These are phyloP conservation scores for Sambucus nigra DNA, from an alignment of 129 eudicot species.

Conservation along the genomic window DNA sequence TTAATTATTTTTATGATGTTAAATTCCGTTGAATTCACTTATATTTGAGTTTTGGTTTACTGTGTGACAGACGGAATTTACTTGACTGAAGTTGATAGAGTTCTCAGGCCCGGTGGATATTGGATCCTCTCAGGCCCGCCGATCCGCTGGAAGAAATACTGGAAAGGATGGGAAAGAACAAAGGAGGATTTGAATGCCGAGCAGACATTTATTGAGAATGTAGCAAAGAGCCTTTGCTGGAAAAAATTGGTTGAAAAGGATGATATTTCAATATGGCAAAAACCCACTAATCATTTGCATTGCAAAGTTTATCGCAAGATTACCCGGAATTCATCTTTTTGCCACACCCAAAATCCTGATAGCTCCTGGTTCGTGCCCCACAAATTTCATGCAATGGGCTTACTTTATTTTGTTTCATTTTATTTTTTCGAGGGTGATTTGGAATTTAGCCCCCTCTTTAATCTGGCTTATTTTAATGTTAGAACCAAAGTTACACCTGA, in stretches of 20 bases:
- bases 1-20: not conserved
- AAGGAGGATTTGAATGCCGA: conserved; percentile 67
- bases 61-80: conserved; percentile 52
- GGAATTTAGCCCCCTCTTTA: no score
- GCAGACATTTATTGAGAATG: conserved; percentile 65
- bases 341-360: conserved; percentile 62
- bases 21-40: not conserved
- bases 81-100: conserved; percentile 82
- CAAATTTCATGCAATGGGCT: no score
- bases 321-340: conserved; percentile 42
- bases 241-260: conserved; percentile 60
- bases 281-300: conserved; percentile 58
- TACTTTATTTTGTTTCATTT: no score
- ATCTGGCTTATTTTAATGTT: no score
- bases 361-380: conserved; percentile 52
- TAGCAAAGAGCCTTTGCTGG: conserved; percentile 88
- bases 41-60: not conserved
- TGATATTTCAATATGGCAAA: conserved; percentile 89
- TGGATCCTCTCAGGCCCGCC: conserved; percentile 99
- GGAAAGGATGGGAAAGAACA: conserved; percentile 87
- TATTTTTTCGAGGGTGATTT: no score
- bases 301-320: conserved; percentile 44
- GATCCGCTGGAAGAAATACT: conserved; percentile 55
- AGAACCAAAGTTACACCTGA: no score
- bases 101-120: conserved; percentile 88